Conservation (phyloP, 2,329 filamentous ascomycete genomes). For the Conoideocrella luteorostrata region DNA sequence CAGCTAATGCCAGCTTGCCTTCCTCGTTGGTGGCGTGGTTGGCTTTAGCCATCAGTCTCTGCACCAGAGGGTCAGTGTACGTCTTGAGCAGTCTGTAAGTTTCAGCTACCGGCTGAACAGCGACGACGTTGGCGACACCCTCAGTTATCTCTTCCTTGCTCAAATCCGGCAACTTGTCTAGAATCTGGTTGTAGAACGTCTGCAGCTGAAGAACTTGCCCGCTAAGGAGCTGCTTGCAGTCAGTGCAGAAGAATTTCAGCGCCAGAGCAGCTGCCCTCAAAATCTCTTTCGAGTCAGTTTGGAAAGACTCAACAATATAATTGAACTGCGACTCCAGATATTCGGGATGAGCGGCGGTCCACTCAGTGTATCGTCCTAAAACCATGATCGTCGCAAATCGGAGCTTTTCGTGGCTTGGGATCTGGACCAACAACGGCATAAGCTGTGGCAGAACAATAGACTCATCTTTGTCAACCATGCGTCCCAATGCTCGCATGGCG, state of each 20-base stretch:
- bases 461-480: slow-evolving; percentile 90
- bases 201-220: slow-evolving; percentile 82
- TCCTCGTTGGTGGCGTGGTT: slow-evolving; percentile 78
- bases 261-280: slow-evolving; percentile 85
- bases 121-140: slow-evolving; percentile 86
- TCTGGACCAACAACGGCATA: slow-evolving; percentile 88
- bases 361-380: slow-evolving; percentile 91
- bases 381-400: slow-evolving; percentile 98
- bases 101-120: slow-evolving; percentile 73
- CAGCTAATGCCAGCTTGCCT: slow-evolving; percentile 78
- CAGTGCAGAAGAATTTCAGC: slow-evolving; percentile 94
- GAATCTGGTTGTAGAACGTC: slow-evolving; percentile 82
- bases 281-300: slow-evolving; percentile 83
- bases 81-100: slow-evolving; percentile 82
- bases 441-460: slow-evolving; percentile 81
- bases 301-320: slow-evolving; percentile 91
- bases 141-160: slow-evolving; percentile 97
- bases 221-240: slow-evolving; percentile 82
- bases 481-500: slow-evolving; percentile 89
- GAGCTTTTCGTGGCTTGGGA: slow-evolving; percentile 95
- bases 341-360: slow-evolving; percentile 90
- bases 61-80: slow-evolving; percentile 87
- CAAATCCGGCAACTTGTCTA: slow-evolving; percentile 75
- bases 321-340: slow-evolving; percentile 89
- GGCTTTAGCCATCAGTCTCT: slow-evolving; percentile 78